Conservation (phyloP, 805 yeast species). For the Torulaspora gathmanii region DNA sequence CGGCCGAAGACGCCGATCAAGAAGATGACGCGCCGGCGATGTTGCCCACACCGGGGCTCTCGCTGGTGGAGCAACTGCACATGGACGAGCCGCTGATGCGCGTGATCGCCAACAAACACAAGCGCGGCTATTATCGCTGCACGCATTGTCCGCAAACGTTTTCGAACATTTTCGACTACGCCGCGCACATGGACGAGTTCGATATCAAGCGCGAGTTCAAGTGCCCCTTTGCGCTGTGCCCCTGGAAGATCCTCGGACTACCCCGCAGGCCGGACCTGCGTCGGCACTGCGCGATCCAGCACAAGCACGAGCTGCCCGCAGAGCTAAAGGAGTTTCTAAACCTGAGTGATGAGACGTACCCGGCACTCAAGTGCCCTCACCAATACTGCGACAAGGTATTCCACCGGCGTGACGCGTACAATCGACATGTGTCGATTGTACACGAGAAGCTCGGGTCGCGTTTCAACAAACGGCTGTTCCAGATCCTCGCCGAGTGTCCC, state of each 20-base stretch:
- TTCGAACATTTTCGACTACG: conserved; percentile 37
- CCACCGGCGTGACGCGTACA: conserved; percentile 50
- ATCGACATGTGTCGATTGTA: conserved; percentile 49
- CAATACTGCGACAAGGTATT: conserved; percentile 45
- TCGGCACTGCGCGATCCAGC: conserved; percentile 49
- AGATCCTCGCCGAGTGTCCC: conserved; percentile 28
- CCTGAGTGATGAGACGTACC: conserved; percentile 29
- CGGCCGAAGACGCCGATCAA: too few species aligned
- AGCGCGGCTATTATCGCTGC: conserved; percentile 45
- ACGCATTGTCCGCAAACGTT: conserved; percentile 44
- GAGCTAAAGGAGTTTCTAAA: conserved; percentile 29
- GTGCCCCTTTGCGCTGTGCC: conserved; percentile 45
- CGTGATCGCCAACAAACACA: conserved; percentile 31
- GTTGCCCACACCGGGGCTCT: conserved; percentile 13
- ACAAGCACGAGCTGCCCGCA: conserved; percentile 32
- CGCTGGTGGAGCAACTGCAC: conserved; percentile 27
- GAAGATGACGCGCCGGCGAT: too few species aligned
- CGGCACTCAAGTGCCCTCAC: conserved; percentile 33
- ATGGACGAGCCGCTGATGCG: conserved; percentile 30
- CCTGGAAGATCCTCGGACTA: conserved; percentile 47
- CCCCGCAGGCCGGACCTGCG: conserved; percentile 46
- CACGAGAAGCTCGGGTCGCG: conserved; percentile 42
- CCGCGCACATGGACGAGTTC: conserved; percentile 43
- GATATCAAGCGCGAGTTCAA: conserved; percentile 40
- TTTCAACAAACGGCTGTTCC: conserved; percentile 37